Conservation (phyloP, 1,139 yeast species). For the Candida buenavistaensis region DNA sequence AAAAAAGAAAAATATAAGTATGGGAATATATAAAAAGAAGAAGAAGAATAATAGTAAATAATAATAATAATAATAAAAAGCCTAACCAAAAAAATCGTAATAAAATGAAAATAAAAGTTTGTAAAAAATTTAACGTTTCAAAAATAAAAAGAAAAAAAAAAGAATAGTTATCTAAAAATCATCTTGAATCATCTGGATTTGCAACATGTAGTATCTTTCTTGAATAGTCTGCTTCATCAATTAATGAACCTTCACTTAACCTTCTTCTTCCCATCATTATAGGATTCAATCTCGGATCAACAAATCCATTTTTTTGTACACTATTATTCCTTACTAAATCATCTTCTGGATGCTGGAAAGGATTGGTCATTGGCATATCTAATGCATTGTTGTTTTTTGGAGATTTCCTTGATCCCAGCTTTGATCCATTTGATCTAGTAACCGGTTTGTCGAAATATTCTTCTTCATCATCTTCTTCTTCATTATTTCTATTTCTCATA, state of each 20-base stretch:
- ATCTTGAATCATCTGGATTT: conserved; percentile 53
- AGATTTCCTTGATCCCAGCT: conserved; percentile 24
- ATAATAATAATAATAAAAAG: no score
- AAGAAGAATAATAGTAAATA: no score
- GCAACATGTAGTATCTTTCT: conserved; percentile 73
- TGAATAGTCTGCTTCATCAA: conserved; percentile 77
- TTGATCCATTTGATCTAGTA: conserved; percentile 24
- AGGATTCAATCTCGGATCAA: conserved; percentile 63
- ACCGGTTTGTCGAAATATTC: conserved; percentile 39
- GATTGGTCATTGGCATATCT: conserved; percentile 51
- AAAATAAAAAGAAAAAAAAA: no score
- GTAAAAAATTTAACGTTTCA: no score
- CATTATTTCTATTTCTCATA: conserved; percentile 42
- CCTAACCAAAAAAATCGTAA: no score
- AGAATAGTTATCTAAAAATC: no score
- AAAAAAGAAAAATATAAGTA: no score
- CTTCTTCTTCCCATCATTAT: conserved; percentile 73
- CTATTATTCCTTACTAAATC: conserved; percentile 23
- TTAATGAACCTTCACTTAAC: conserved; percentile 71
- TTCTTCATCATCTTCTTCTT: conserved; percentile 53
- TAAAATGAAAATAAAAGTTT: no score
- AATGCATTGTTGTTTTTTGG: conserved; percentile 25
- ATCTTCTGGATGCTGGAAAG: conserved; percentile 60
- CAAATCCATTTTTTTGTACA: conserved; percentile 20
- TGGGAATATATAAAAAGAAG: no score